Evolutionary conservation across 2,329 filamentous ascomycete genomes (phyloP).

Genomic region (Metarhizium album): DNA sequence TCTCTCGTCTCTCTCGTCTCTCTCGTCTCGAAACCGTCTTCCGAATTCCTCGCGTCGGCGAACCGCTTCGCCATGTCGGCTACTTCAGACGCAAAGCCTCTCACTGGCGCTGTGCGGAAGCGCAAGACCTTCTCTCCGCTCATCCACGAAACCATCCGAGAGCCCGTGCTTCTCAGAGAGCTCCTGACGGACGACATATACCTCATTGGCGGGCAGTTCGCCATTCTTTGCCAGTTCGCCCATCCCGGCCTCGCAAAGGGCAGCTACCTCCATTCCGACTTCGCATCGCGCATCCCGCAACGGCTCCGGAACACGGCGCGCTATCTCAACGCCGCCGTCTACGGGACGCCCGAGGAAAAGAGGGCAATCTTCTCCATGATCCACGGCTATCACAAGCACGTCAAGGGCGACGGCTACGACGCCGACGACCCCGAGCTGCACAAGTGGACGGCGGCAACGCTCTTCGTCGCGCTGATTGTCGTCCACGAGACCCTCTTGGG

Average conservation of each 20-base stretch:
- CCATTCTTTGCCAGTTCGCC: constrained; percentile 30
- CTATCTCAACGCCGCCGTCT: constrained; percentile 28
- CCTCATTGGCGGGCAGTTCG: constrained; percentile 13
- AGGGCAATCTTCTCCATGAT: constrained; percentile 24
- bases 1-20: too few species aligned
- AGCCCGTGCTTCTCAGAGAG: constrained; percentile 11
- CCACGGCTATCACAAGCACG: constrained; percentile 21
- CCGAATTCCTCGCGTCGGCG: too few species aligned
- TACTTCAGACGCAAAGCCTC: background rate
- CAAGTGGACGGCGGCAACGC: constrained; percentile 28
- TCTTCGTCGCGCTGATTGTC: constrained; percentile 24
- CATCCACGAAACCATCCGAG: constrained; percentile 12
- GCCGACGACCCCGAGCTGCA: constrained; percentile 27
- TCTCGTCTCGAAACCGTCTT: too few species aligned
- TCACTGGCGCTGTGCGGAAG: background rate
- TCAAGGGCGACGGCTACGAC: constrained; percentile 22
- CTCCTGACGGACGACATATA: constrained; percentile 12
- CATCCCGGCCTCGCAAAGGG: constrained; percentile 26
- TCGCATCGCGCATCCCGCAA: constrained; percentile 23
- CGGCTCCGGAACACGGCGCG: constrained; percentile 27
- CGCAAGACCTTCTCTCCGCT: constrained; percentile 5
- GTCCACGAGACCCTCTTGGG: constrained; percentile 26
- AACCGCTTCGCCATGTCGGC: background rate
- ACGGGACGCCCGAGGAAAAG: constrained; percentile 22
- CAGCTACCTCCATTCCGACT: constrained; percentile 27